These are phyloP conservation scores for Zalerion maritima DNA, from an alignment of 495 filamentous ascomycete species.

Conservation along the genomic window DNA sequence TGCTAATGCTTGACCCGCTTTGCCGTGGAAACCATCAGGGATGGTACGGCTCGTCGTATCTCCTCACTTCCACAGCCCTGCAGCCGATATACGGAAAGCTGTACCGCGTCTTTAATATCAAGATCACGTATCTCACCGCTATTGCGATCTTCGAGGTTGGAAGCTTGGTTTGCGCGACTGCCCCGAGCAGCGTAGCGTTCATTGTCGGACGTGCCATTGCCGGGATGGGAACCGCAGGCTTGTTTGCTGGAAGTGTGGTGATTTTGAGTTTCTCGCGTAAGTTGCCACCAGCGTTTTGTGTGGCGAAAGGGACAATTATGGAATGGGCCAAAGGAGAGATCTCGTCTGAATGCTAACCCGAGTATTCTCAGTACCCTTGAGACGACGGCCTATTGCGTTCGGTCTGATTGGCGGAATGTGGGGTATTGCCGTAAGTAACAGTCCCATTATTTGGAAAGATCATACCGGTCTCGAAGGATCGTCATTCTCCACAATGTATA, in stretches of 20 bases:
- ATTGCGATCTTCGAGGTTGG: conserved; percentile 30
- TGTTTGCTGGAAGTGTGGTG: conserved; percentile 27
- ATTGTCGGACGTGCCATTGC: conserved; percentile 42
- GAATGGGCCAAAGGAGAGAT: too few species aligned
- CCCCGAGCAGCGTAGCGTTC: conserved; percentile 28
- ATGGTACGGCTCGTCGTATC: conserved; percentile 39
- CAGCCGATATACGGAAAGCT: conserved; percentile 38
- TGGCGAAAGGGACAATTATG: too few species aligned
- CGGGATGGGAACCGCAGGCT: conserved; percentile 28
- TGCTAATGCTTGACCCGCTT: too few species aligned
- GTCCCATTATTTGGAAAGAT: conserved; percentile 32
- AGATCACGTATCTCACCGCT: conserved; percentile 25
- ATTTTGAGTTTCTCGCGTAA: too few species aligned
- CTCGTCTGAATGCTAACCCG: too few species aligned
- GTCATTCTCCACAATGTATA: conserved; percentile 13
- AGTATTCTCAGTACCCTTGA: conserved; percentile 45
- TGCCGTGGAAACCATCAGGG: too few species aligned
- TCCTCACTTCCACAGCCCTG: conserved; percentile 34
- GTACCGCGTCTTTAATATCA: conserved; percentile 31
- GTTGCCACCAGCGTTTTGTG: too few species aligned
- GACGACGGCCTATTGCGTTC: conserved; percentile 54
- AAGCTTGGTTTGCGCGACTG: conserved; percentile 36
- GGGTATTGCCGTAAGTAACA: conserved; percentile 62
- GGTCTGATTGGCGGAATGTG: conserved; percentile 74
- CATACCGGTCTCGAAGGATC: too few species aligned